Evolutionary conservation across 169 alveolate species (phyloP).

Genomic region (Amoebophrya sp.): DNA sequence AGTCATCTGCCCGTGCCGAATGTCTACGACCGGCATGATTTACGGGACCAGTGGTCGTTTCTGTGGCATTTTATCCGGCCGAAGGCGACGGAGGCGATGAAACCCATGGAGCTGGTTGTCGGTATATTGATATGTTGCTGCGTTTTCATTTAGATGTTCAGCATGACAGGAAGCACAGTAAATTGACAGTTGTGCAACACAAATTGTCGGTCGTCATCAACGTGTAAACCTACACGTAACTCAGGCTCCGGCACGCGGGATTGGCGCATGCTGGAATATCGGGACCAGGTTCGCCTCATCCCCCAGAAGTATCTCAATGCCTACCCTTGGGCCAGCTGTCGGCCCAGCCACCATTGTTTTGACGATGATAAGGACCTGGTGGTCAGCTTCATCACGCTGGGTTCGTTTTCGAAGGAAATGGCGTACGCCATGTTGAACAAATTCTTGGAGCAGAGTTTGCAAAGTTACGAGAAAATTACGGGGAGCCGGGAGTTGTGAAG

Average conservation of each 20-base stretch:
- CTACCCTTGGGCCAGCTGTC: constrained; percentile 29
- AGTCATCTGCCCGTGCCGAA: no score
- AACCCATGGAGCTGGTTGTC: neutral
- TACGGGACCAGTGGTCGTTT: constrained; percentile 23
- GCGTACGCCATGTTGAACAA: constrained; percentile 33
- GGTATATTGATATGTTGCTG: no score
- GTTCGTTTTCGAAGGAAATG: constrained; percentile 14
- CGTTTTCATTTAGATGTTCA: no score
- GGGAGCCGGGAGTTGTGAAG: neutral
- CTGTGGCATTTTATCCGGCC: constrained; percentile 31
- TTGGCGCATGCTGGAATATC: neutral
- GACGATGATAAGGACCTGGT: constrained; percentile 22
- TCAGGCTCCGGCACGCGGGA: neutral
- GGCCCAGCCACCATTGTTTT: constrained; percentile 29
- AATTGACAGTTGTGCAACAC: no score
- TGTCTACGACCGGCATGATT: constrained; percentile 15
- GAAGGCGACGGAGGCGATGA: neutral
- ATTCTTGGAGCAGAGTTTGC: neutral
- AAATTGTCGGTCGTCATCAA: neutral
- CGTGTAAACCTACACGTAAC: neutral
- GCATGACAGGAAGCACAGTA: no score
- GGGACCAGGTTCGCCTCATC: neutral
- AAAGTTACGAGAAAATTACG: neutral
- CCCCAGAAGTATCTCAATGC: constrained; percentile 26
- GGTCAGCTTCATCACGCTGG: constrained; percentile 29